Evolutionary conservation across 2,329 filamentous ascomycete species (phyloP), one percentile per base, ranked within the genome.

Genomic region (Sclerotinia glacialis): DNA sequence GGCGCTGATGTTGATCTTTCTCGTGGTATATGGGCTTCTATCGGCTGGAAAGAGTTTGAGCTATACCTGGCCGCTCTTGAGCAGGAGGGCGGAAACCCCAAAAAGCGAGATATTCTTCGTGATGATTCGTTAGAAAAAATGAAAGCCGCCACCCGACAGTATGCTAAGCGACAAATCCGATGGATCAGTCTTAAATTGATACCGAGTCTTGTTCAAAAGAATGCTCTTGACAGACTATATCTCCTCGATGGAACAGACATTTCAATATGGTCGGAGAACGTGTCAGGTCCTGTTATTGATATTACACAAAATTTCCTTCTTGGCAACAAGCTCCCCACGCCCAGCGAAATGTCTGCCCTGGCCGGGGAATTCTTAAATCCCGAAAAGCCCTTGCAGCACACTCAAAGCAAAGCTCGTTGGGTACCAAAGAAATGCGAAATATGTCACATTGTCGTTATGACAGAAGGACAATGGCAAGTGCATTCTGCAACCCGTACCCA

Each of bases 1-100:
- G 89, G 86, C 0, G 77, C 81, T 1, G 70, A 77, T 0, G 78
- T 95, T 2, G 92, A 98, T 74, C 83, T 86, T 70, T 90, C 86
- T 1, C 87, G 88, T 64, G 96, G 95, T 0, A 96, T 99, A 53
- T 99, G 94, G 93, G 90, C 96, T 64, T 95, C 93, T 1, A 99
- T 99, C 69, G 95, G 95, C 0, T 97, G 93, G 78, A 97, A 96
- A 76, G 92, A 99, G 75, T 90, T 98, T 75, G 84, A 90, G 67
- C 83, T 86, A 0, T 97, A 93, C 74, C 79, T 93, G 31, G 73
- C 79, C 2, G 83, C 84, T 1, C 68, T 81, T 18, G 72, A 78
- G 70, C 69, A 77, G 67, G 72, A 71, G 9, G 65, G 70, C 64
- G 31, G 72, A 64, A 69, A 72, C 37, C 59, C 70, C 50, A 63